Conservation (phyloP, 208 protist genomes). For the Leishmania amazonensis region DNA sequence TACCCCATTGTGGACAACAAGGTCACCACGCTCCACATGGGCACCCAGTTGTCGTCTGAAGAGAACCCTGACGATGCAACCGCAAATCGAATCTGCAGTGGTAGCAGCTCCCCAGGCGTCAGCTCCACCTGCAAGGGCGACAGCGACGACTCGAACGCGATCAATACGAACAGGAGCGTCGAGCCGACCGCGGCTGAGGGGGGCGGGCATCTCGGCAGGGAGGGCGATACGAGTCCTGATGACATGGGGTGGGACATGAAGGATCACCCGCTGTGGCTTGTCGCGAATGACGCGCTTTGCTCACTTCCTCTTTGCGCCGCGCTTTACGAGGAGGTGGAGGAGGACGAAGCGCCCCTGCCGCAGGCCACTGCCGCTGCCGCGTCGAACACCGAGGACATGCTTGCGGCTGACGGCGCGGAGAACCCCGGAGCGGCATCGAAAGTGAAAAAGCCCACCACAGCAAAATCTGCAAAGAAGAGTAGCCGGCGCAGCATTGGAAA, state of each 20-base stretch:
- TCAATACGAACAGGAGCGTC: neutral
- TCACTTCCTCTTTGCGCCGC: conserved; percentile 94
- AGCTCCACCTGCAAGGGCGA: neutral
- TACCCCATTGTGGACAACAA: conserved; percentile 70
- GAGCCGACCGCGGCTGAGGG: conserved; percentile 10
- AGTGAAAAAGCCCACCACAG: neutral
- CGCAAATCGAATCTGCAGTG: conserved; percentile 70
- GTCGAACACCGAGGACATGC: neutral
- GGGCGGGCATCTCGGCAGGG: neutral
- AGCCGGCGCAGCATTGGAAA: neutral
- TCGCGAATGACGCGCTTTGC: conserved; percentile 77
- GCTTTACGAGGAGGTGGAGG: conserved; percentile 83
- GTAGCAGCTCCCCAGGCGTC: neutral
- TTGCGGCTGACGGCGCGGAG: neutral
- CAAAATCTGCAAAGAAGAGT: neutral
- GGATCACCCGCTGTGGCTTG: conserved; percentile 77
- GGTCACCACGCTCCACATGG: conserved; percentile 34
- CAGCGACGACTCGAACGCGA: neutral
- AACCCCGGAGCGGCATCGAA: neutral
- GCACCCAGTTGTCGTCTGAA: conserved; percentile 20
- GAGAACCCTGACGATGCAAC: conserved; percentile 20
- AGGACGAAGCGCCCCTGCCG: neutral
- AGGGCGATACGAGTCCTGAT: neutral
- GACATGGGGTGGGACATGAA: conserved; percentile 65
- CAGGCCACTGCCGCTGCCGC: neutral